Evolutionary conservation across 2,329 filamentous ascomycete species (phyloP), one percentile per base, ranked within the genome.

Genomic region (Xylariaceae sp.): DNA sequence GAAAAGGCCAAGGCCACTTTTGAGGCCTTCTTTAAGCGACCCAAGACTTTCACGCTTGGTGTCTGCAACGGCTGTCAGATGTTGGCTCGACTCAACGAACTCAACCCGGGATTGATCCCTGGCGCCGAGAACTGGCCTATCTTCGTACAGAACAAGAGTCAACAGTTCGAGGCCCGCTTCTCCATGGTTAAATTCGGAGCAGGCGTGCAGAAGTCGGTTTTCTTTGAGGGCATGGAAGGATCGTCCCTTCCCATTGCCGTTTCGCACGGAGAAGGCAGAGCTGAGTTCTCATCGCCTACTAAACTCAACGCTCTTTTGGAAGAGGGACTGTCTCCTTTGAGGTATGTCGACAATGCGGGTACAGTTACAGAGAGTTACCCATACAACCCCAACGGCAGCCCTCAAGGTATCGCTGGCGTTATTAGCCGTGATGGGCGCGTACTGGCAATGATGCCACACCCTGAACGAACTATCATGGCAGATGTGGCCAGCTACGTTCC

Each of bases 31-130:
- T 97, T 97, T 77, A 82, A 86, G 66, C 85, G 94, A 35, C 83
- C 87, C 3, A 91, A 97, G 72, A 97, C 94, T 0, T 97, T 99
- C 74, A 82, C 91, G 0, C 82, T 99, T 0, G 94, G 94, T 68
- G 91, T 97, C 39, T 97, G 94, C 82, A 99, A 99, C 73, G 94
- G 94, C 54, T 97, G 94, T 72, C 94, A 99, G 75, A 96, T 97
- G 85, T 79, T 97, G 47, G 89, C 88, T 4, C 86, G 91, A 54
- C 78, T 95, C 75, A 90, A 90, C 71, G 85, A 88, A 61, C 79
- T 96, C 56, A 95, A 97, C 64, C 92, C 92, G 0, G 92, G 92
- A n/a, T 85, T 92, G 0, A 78, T 83, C 65, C 77, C 83, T 68
- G 97, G 92, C 5, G 92, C 92, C 92, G 2, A 88, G 83, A 23